phyloP scores from a whole-genome alignment of 192 early-diverging fungal species.

The Backusella luteola region DNA sequence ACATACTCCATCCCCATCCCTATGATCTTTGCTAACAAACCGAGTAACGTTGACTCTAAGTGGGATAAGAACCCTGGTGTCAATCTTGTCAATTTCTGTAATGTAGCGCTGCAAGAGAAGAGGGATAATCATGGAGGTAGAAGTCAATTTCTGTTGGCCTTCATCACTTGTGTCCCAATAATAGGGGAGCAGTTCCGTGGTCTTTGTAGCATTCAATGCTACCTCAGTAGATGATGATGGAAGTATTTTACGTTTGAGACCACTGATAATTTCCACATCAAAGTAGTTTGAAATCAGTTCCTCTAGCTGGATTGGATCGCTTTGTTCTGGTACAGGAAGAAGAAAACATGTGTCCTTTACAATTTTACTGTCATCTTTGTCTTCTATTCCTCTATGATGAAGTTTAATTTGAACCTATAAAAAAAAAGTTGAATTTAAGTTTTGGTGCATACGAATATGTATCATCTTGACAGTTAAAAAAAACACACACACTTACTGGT shows the following conservation, averaged over 20 bases:
- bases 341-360: conserved; percentile 58
- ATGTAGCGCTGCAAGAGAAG: conserved; percentile 66
- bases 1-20: conserved; percentile 36
- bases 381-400: conserved; percentile 59
- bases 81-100: conserved; percentile 34
- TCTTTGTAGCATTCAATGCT: conserved; percentile 62
- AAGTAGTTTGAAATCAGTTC: conserved; percentile 56
- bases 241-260: conserved; percentile 40
- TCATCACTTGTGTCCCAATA: conserved; percentile 58
- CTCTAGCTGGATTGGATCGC: conserved; percentile 45
- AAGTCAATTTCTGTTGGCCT: conserved; percentile 45
- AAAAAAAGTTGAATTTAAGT: neutral
- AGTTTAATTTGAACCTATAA: conserved; percentile 47
- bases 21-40: conserved; percentile 44
- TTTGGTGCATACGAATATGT: neutral
- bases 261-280: conserved; percentile 57
- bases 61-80: conserved; percentile 41
- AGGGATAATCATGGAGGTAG: conserved; percentile 57
- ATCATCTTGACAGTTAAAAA: neutral
- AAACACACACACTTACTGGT: conserved; percentile 39
- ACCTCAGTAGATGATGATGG: conserved; percentile 23
- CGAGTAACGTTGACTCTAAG: conserved; percentile 51
- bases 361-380: conserved; percentile 58
- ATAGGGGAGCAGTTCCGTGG: conserved; percentile 64
- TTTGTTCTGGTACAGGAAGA: conserved; percentile 7